phyloP scores from a whole-genome alignment of 2,329 filamentous ascomycete species.

The Thielaviopsis cerberus region DNA sequence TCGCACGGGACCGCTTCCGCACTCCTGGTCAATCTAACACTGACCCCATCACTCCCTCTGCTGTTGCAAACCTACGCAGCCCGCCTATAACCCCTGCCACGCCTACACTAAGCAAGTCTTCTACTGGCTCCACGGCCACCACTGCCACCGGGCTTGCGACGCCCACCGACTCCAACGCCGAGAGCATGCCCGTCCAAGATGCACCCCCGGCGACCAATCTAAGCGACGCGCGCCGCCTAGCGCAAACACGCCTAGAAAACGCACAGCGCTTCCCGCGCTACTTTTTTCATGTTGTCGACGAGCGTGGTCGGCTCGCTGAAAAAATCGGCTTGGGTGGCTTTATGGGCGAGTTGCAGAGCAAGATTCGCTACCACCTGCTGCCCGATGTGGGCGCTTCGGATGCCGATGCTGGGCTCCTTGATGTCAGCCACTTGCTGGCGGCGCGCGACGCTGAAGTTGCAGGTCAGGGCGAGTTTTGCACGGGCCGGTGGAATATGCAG shows the following conservation, averaged over 20 bases:
- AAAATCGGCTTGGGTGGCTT: conserved; percentile 40
- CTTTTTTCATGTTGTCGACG: conserved; percentile 37
- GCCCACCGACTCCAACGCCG: conserved; percentile 16
- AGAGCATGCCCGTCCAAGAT: conserved; percentile 16
- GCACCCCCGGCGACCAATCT: conserved; percentile 22
- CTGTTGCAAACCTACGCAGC: conserved; percentile 14
- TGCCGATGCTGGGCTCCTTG: conserved; percentile 36
- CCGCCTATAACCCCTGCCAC: conserved; percentile 1
- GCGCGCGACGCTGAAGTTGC: conserved; percentile 28
- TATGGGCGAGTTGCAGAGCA: conserved; percentile 39
- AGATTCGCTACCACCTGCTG: conserved; percentile 40
- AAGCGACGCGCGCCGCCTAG: conserved; percentile 36
- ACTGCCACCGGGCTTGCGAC: background rate
- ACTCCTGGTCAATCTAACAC: conserved; percentile 11
- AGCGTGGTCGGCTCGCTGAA: conserved; percentile 31
- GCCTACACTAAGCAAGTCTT: conserved; percentile 3
- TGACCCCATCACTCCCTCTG: background rate
- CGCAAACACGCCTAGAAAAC: conserved; percentile 45
- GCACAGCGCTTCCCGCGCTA: conserved; percentile 36
- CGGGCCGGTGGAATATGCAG: conserved; percentile 28
- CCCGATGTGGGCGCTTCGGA: conserved; percentile 39
- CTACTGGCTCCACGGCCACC: conserved; percentile 1
- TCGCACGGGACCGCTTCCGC: conserved; percentile 30
- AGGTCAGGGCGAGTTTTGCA: conserved; percentile 24
- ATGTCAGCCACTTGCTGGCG: conserved; percentile 30